Evolutionary conservation across 805 yeast species (phyloP).

Genomic region (Scheffersomyces amazonensis): DNA sequence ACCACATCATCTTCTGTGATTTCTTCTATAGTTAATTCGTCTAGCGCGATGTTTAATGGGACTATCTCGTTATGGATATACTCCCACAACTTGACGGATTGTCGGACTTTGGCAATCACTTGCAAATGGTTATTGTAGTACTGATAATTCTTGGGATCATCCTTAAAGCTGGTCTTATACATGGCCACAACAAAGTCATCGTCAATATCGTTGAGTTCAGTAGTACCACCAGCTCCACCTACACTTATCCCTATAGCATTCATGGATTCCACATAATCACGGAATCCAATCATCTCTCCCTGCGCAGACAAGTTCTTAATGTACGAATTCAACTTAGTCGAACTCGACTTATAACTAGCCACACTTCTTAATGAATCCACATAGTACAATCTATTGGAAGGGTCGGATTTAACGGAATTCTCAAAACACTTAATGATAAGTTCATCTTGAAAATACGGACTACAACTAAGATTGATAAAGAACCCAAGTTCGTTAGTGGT

Average conservation of each 20-base stretch:
- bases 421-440: conserved; percentile 39
- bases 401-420: conserved; percentile 31
- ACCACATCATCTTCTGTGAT: conserved; percentile 60
- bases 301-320: conserved; percentile 19
- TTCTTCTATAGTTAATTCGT: conserved; percentile 37
- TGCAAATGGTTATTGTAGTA: conserved; percentile 30
- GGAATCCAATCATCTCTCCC: conserved; percentile 32
- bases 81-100: conserved; percentile 16
- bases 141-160: conserved; percentile 34
- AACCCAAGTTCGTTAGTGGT: conserved; percentile 17
- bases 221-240: conserved; percentile 1
- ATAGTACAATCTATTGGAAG: conserved; percentile 27
- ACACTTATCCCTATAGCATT: conserved; percentile 24
- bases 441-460: conserved; percentile 36
- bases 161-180: conserved; percentile 26
- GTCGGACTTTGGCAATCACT: conserved; percentile 23
- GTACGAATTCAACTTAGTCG: conserved; percentile 25
- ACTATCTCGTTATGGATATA: conserved; percentile 30
- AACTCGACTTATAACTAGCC: conserved; percentile 12
- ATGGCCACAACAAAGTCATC: conserved; percentile 33
- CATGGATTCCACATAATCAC: conserved; percentile 32
- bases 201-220: conserved; percentile 18
- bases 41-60: conserved; percentile 31
- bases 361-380: conserved; percentile 34
- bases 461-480: conserved; percentile 26